Base-by-base conservation (phyloP, 371 early-diverging fungal species). In the Apophysomyces ossiformis region DNA sequence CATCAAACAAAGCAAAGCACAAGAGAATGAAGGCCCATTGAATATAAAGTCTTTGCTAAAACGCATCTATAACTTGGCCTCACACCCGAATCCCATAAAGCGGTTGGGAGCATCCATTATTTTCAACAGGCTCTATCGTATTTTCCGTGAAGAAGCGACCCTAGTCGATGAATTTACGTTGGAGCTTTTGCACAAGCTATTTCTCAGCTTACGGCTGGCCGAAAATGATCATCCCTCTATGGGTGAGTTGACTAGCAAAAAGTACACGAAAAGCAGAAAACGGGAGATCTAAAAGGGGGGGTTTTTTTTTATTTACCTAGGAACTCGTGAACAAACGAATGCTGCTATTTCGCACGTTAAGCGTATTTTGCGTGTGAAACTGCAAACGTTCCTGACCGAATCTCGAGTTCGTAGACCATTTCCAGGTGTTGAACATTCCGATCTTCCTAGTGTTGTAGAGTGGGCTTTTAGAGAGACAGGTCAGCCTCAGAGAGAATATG, bases 11-110 rank as follows among this genome's bases (percentile, higher is more conserved):
- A 75, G 84, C 0, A 73, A 80, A 0, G 74, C 79, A 8, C 73
- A 78, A 41, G 66, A 68, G 9, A 66, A 78, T 18, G 74, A 71
- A 45, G 78, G 81, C 59, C 83, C 89, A 1, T 80, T 87, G 66
- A 92, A 92, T 69, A 86, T 89, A 37, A 85, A 87, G 37, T 88
- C 91, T 0, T 66, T 94, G 15, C 66, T 94, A 36, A 90, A 88
- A 54, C 76, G 92, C 7, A 39, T 93, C 3, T 90, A 89, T 66
- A 82, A 77, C n/a, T 69, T 91, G 7, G 84, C 86, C 39, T 69
- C 84, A 0, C 89, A 92, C 60, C 75, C 87, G 18, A 89, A 80
- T 46, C 56, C 88, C 0, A 64, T 81, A 13, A 92, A 92, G 44
- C 82, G 94, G 6, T 77, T 91, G 12, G 92, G 92, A 0, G 90